A percentile compares a stretch with the other conserved stretches of the same genome.
These are phyloP conservation scores for Arthrobotrys musiformis DNA, from an alignment of 2,329 filamentous ascomycete genomes.

Conservation along the genomic window DNA sequence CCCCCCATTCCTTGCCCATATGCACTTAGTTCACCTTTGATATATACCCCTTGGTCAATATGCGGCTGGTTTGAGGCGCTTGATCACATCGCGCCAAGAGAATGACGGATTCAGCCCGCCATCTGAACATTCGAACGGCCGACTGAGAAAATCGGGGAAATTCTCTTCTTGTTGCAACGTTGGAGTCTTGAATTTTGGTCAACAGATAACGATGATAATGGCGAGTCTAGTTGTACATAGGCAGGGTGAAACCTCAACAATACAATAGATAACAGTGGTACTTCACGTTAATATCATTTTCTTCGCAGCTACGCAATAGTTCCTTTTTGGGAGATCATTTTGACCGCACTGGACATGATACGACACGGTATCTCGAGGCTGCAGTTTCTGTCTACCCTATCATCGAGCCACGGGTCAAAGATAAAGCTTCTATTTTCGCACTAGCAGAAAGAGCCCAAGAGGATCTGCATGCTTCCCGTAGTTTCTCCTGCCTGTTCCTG, in stretches of 20 bases:
- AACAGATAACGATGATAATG: neutral
- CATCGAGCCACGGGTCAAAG: slow-evolving; percentile 16
- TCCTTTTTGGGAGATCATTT: neutral
- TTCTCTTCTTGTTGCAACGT: neutral
- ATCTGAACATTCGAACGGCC: neutral
- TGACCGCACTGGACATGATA: neutral
- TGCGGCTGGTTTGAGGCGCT: slow-evolving; percentile 60
- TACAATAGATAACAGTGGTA: neutral
- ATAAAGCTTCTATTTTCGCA: slow-evolving; percentile 39
- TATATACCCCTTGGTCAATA: slow-evolving; percentile 31
- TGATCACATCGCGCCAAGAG: slow-evolving; percentile 62
- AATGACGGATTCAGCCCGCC: neutral
- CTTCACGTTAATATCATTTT: neutral
- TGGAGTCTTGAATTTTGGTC: neutral
- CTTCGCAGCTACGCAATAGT: neutral
- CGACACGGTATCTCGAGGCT: neutral
- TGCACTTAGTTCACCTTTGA: slow-evolving; percentile 21
- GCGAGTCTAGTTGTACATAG: too few species aligned
- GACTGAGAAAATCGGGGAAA: neutral
- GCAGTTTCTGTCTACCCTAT: slow-evolving; percentile 11
- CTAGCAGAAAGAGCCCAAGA: neutral
- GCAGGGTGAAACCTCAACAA: slow-evolving; percentile 27
- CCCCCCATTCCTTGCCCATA: too few species aligned
- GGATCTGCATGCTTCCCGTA: slow-evolving; percentile 12
- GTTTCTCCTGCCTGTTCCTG: slow-evolving; percentile 11